Evolutionary conservation across 2,329 filamentous ascomycete species (phyloP).

Genomic region (Sphaerulina populicola): DNA sequence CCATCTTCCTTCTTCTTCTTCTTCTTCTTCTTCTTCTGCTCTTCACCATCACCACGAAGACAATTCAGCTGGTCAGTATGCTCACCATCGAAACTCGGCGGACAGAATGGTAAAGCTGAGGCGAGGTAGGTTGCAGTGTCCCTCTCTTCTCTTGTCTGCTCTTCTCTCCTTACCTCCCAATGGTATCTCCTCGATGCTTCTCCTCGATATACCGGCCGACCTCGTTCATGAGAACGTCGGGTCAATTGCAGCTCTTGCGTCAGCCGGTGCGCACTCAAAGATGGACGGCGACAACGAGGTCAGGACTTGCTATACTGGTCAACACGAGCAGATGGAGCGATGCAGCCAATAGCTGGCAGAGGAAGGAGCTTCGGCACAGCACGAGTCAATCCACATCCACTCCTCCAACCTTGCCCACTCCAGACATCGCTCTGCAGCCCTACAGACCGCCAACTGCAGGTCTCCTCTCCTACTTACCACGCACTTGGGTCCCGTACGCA

Average conservation of each 20-base stretch:
- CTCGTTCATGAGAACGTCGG: constrained; percentile 17
- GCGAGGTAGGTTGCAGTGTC: constrained; percentile 17
- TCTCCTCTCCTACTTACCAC: constrained; percentile 60
- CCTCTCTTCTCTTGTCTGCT: neutral
- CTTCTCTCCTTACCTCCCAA: neutral
- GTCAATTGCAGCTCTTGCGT: constrained; percentile 13
- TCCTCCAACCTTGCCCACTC: neutral
- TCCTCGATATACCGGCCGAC: constrained; percentile 9
- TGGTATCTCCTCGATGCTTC: constrained; percentile 16
- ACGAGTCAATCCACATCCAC: neutral
- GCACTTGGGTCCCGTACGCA: constrained; percentile 67
- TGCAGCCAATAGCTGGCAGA: no score
- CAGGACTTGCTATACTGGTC: neutral
- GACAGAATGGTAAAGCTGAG: neutral
- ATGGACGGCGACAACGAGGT: constrained; percentile 13
- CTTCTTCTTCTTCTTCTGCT: neutral
- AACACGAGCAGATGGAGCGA: neutral
- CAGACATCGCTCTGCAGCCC: constrained; percentile 7
- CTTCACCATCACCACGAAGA: neutral
- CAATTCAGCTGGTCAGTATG: neutral
- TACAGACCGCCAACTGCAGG: constrained; percentile 66
- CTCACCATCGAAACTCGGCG: neutral
- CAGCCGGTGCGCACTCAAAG: constrained; percentile 3
- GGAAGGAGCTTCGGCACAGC: neutral
- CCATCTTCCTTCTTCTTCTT: neutral